These are phyloP conservation scores for Albizia julibrissin DNA, from an alignment of 306 rosid genomes.

Conservation along the genomic window DNA sequence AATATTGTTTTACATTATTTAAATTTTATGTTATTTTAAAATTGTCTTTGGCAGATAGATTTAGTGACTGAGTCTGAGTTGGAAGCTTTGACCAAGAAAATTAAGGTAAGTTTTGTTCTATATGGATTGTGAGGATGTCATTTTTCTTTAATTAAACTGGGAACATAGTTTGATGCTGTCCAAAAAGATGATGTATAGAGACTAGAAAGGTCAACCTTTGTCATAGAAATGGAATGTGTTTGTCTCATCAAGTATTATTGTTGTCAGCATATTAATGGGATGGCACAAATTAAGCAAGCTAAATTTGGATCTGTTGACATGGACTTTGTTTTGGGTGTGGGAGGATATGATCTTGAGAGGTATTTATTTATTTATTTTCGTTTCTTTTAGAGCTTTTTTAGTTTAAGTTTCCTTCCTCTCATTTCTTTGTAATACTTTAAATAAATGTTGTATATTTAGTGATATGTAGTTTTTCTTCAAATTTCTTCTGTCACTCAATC, in stretches of 20 bases:
- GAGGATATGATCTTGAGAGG: conserved; percentile 95
- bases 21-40: conserved; percentile 18
- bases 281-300: conserved; percentile 82
- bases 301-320: conserved; percentile 85
- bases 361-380: conserved; percentile 35
- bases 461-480: background rate
- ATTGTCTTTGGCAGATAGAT: conserved; percentile 69
- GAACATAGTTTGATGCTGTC: background rate
- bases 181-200: background rate
- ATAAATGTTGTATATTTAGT: conserved; percentile 21
- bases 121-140: conserved; percentile 3
- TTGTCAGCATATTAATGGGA: conserved; percentile 79
- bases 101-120: conserved; percentile 55
- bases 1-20: conserved; percentile 1
- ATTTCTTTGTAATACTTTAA: background rate
- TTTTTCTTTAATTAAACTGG: conserved; percentile 8
- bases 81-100: conserved; percentile 58
- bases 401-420: background rate
- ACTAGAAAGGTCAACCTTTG: background rate
- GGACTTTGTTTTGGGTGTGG: conserved; percentile 91
- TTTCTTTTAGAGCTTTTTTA: background rate
- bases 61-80: conserved; percentile 70
- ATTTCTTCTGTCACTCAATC: conserved; percentile 5
- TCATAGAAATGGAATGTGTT: conserved; percentile 16
- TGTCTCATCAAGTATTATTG: conserved; percentile 29